Percentiles rank a stretch among this genome's conserved stretches.
phyloP scores from a whole-genome alignment of 1,284 basidiomycete genomes.

The Rhodotorula sp. region DNA sequence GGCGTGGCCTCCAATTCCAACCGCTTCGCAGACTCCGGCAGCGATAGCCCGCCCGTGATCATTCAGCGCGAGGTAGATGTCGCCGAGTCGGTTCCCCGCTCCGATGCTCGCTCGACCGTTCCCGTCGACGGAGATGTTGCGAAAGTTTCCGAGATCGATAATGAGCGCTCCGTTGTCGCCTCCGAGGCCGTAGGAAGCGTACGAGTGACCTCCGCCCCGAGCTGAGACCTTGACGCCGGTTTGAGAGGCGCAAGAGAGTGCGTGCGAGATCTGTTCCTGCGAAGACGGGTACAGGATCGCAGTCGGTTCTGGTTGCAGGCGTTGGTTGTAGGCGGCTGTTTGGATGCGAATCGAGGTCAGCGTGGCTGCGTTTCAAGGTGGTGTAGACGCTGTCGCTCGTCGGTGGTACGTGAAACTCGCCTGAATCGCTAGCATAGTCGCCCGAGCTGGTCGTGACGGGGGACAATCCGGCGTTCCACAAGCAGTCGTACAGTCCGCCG shows the following conservation, averaged over 20 bases:
- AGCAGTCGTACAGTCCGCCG: slow-evolving; percentile 4
- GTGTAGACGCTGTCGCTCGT: neutral
- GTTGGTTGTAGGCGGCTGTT: slow-evolving; percentile 48
- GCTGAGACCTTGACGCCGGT: slow-evolving; percentile 44
- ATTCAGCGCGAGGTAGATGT: slow-evolving; percentile 48
- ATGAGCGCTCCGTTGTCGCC: slow-evolving; percentile 45
- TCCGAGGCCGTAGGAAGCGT: slow-evolving; percentile 47
- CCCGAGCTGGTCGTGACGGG: slow-evolving; percentile 3
- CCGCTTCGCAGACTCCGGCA: slow-evolving; percentile 49
- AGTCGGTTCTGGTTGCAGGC: slow-evolving; percentile 47
- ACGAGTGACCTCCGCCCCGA: slow-evolving; percentile 49
- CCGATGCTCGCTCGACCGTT: slow-evolving; percentile 43
- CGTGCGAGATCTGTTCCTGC: slow-evolving; percentile 40
- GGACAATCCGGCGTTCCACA: neutral
- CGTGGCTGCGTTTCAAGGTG: no score
- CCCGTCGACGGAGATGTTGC: slow-evolving; percentile 29
- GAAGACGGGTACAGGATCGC: slow-evolving; percentile 45
- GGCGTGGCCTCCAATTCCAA: slow-evolving; percentile 48
- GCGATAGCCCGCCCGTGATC: slow-evolving; percentile 45
- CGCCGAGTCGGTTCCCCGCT: slow-evolving; percentile 48
- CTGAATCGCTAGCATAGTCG: neutral
- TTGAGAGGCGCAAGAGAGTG: slow-evolving; percentile 44
- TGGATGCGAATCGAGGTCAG: neutral
- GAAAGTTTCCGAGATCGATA: slow-evolving; percentile 38
- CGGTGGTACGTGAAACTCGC: neutral